These are phyloP conservation scores for Citeromyces nyonsensis DNA, from an alignment of 805 yeast genomes.

Conservation along the genomic window DNA sequence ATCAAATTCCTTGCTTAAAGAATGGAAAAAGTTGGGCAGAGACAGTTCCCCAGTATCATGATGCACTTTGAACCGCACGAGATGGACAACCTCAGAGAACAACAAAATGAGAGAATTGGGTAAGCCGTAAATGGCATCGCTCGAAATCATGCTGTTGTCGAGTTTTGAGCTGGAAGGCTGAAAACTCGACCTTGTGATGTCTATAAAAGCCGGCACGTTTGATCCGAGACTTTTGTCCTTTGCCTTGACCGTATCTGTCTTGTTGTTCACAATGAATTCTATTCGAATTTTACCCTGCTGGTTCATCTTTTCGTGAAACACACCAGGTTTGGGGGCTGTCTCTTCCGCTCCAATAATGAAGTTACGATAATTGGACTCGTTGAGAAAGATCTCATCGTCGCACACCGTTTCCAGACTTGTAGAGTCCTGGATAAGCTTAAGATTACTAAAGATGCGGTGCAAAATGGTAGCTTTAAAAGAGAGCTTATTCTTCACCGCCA, in stretches of 20 bases:
- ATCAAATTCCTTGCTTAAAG: constrained; percentile 23
- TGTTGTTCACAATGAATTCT: constrained; percentile 16
- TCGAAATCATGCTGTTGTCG: constrained; percentile 44
- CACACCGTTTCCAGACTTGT: constrained; percentile 30
- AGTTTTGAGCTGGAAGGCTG: constrained; percentile 22
- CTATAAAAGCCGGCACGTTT: constrained; percentile 22
- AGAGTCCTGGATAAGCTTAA: constrained; percentile 65
- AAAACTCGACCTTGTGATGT: constrained; percentile 22
- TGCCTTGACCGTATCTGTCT: constrained; percentile 1
- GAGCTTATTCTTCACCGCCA: constrained; percentile 46
- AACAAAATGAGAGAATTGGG: constrained; percentile 67
- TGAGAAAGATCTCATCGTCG: constrained; percentile 16
- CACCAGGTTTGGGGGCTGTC: constrained; percentile 10
- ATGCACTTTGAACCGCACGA: constrained; percentile 47
- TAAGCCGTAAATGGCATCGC: constrained; percentile 72
- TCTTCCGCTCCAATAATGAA: constrained; percentile 14
- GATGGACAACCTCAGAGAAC: constrained; percentile 57
- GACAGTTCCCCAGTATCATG: constrained; percentile 18
- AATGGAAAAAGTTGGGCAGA: constrained; percentile 18
- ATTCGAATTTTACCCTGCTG: constrained; percentile 31
- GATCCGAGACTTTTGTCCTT: constrained; percentile 5
- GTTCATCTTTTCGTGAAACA: constrained; percentile 24
- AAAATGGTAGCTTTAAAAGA: constrained; percentile 65
- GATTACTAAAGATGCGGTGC: constrained; percentile 64
- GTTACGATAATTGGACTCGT: constrained; percentile 16